A percentile compares a stretch with the other conserved stretches of the same genome.
phyloP scores from a whole-genome alignment of 2,329 filamentous ascomycete genomes.

The Thelonectria olida region DNA sequence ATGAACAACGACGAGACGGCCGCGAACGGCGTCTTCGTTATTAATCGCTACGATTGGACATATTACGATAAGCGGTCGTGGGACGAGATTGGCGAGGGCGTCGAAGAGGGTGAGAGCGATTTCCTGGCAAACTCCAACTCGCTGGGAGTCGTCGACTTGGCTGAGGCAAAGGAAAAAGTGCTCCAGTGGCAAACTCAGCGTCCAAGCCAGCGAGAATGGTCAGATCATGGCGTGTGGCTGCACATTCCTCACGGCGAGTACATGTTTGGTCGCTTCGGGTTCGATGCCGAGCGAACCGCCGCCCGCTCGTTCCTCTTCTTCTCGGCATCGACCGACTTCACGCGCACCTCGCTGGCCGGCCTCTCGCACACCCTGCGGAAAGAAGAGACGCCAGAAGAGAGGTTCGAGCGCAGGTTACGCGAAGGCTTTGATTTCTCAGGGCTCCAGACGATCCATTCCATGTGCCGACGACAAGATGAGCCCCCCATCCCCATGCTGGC shows the following conservation, averaged over 20 bases:
- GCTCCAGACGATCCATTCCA: too few relatives aligned
- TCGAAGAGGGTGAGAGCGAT: not conserved
- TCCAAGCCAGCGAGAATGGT: not conserved
- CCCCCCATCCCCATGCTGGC: too few relatives aligned
- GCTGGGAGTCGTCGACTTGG: not conserved
- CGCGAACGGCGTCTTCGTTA: conserved; percentile 5
- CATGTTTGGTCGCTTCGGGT: conserved; percentile 18
- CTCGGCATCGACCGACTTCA: conserved; percentile 1
- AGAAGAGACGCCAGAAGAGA: too few relatives aligned
- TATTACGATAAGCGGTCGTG: not conserved
- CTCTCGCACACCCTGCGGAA: not conserved
- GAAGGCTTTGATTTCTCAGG: too few relatives aligned
- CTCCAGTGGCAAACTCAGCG: not conserved
- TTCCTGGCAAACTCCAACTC: not conserved
- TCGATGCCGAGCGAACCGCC: not conserved
- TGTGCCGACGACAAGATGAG: too few relatives aligned
- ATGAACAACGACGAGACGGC: not conserved
- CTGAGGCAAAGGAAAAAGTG: not conserved
- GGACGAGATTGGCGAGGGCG: not conserved
- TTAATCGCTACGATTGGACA: conserved; percentile 15
- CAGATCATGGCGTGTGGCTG: conserved; percentile 3
- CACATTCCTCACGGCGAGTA: conserved; percentile 13
- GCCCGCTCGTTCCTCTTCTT: conserved; percentile 15
- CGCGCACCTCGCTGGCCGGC: not conserved
- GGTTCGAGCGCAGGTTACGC: too few relatives aligned